phyloP scores from a whole-genome alignment of 202 grass and related monocot species.

The Carex sylvatica region DNA sequence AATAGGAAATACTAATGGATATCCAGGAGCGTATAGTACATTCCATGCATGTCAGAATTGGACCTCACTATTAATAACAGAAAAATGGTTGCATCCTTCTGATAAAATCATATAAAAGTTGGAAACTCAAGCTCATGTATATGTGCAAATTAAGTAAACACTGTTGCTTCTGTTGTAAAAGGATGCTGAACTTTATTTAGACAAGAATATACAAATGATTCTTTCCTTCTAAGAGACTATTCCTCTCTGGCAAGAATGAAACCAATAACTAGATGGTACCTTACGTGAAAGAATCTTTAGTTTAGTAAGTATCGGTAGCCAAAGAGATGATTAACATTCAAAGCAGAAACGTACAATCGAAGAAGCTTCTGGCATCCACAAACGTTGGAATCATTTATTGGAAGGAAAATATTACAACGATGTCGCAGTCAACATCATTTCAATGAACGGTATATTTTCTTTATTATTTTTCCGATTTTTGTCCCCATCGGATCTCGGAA shows the following conservation, averaged over 20 bases:
- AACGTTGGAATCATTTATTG: too few species aligned
- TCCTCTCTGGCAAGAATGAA: conserved; percentile 6
- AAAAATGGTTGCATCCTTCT: neutral
- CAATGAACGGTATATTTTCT: too few species aligned
- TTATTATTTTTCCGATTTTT: too few species aligned
- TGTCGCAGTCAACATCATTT: too few species aligned
- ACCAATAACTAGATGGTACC: neutral
- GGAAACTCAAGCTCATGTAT: neutral
- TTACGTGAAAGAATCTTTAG: neutral
- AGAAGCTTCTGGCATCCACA: too few species aligned
- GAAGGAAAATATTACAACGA: too few species aligned
- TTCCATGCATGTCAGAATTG: neutral
- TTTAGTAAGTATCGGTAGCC: neutral
- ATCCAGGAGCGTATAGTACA: neutral
- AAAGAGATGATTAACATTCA: too few species aligned
- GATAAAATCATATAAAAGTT: neutral
- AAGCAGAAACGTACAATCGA: too few species aligned
- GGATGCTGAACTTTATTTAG: neutral
- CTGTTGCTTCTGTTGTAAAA: neutral
- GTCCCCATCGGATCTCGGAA: too few species aligned
- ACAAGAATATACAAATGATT: neutral
- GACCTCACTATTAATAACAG: neutral
- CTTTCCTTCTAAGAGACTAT: conserved; percentile 5
- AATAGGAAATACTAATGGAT: neutral
- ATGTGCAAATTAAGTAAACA: neutral